These are phyloP conservation scores for Teunomyces panamensis DNA, from an alignment of 805 yeast genomes.

Conservation along the genomic window DNA sequence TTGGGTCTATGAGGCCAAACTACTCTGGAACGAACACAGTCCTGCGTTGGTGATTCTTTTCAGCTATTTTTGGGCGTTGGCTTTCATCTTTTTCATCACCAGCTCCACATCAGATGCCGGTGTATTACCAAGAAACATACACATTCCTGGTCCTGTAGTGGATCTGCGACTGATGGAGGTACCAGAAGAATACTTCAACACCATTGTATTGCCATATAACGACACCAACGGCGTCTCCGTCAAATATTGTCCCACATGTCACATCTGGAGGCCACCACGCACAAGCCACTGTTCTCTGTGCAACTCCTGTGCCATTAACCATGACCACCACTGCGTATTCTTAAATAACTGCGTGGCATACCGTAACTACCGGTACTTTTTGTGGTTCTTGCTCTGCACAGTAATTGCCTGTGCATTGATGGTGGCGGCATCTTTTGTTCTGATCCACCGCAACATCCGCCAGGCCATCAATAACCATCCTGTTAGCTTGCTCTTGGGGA, in stretches of 20 bases:
- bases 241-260: slow-evolving; percentile 55
- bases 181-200: slow-evolving; percentile 20
- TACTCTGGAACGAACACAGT: slow-evolving; percentile 56
- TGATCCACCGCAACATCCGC: slow-evolving; percentile 14
- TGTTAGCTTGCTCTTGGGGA: slow-evolving; percentile 48
- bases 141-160: slow-evolving; percentile 29
- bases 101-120: slow-evolving; percentile 72
- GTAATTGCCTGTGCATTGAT: slow-evolving; percentile 19
- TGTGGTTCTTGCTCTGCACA: slow-evolving; percentile 29
- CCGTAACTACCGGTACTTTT: slow-evolving; percentile 34
- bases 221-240: slow-evolving; percentile 36
- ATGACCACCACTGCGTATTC: slow-evolving; percentile 75
- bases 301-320: slow-evolving; percentile 57
- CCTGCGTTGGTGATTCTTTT: slow-evolving; percentile 58
- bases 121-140: slow-evolving; percentile 62
- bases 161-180: neutral
- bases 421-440: slow-evolving; percentile 19
- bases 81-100: slow-evolving; percentile 46
- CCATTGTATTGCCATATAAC: slow-evolving; percentile 19
- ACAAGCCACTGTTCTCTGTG: slow-evolving; percentile 67
- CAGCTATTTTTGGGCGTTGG: slow-evolving; percentile 54
- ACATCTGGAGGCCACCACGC: slow-evolving; percentile 71
- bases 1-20: slow-evolving; percentile 42
- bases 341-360: slow-evolving; percentile 45
- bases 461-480: slow-evolving; percentile 23